Evolutionary conservation across 2,329 filamentous ascomycete genomes (phyloP), one percentile per base, ranked within the genome.

Genomic region (Aspergillus hortae): DNA sequence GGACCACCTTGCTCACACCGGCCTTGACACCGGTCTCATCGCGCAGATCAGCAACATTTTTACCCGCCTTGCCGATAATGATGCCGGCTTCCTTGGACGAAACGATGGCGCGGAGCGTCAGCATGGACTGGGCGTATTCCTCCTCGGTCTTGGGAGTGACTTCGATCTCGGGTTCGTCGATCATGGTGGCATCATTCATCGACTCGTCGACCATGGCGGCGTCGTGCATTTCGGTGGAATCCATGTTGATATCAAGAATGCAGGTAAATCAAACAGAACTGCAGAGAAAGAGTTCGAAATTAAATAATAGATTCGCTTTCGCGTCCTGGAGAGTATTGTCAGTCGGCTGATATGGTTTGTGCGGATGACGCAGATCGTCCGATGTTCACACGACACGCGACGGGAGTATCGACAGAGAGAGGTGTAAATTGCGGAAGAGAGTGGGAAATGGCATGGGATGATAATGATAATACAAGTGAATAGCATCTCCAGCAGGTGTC

Each of bases 21-120:
- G 94, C 94, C 77, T 95, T 96, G 65, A 99, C 94, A 54, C 92
- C 94, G 61, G 94, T 99, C 77, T 97, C 92, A 66, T 99, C 92
- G 69, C 94, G 88, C 57, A 99, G 82, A 68, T 97, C 92, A 44
- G 94, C 94, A 50, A 99, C 94, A 67, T 99, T 97, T 82, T 97
- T 96, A 69, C 94, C 94, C 52, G 88, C 91, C 78, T 99, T 99
- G 74, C 94, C 94, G 73, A 99, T 99, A 74, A 99, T 97, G 66
- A 99, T 91, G 68, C 94, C 94, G 54, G 94, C 94, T 77, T 99
- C 94, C 79, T 97, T 97, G 72, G 94, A 96, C 32, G 94, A 96
- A 61, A 99, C 94, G 70, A 99, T 96, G 64, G 94, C 94, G 71
- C 94, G 89, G 58, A 99, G 84, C 56, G 94, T 99, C 66, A 99